These are phyloP conservation scores for Puccinia novopanici DNA, from an alignment of 1,284 basidiomycete genomes.

Conservation along the genomic window DNA sequence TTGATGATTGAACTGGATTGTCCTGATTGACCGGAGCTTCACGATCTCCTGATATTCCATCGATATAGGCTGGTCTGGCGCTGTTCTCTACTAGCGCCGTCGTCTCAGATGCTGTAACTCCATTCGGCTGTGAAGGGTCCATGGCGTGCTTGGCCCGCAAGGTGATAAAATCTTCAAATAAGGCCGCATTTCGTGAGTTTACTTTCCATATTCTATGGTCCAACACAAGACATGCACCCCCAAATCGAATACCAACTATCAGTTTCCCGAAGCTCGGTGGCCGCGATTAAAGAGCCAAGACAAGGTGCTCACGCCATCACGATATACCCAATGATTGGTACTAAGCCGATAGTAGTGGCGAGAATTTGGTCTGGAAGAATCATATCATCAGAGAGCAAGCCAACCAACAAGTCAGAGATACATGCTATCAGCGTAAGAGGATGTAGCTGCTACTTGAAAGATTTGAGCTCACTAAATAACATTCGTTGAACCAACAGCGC, in stretches of 20 bases:
- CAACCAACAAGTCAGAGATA: too few species aligned
- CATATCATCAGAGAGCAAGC: constrained; percentile 47
- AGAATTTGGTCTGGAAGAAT: constrained; percentile 56
- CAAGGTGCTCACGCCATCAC: constrained; percentile 53
- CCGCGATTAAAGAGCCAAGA: too few species aligned
- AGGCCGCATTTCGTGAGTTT: constrained; percentile 58
- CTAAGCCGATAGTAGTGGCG: constrained; percentile 56
- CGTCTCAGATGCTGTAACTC: constrained; percentile 25
- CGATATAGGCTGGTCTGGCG: constrained; percentile 26
- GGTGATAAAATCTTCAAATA: constrained; percentile 52
- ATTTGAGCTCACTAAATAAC: constrained; percentile 27
- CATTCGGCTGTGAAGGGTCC: not conserved
- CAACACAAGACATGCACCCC: not conserved
- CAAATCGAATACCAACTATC: not conserved
- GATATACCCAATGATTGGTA: constrained; percentile 58
- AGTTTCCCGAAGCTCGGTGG: not conserved
- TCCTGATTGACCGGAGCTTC: not conserved
- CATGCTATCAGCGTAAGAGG: not conserved
- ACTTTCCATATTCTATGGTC: constrained; percentile 55
- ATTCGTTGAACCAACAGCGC: constrained; percentile 30
- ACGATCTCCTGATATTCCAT: constrained; percentile 35
- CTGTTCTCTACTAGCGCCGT: constrained; percentile 38
- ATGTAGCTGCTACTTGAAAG: not conserved
- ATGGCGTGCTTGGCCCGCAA: constrained; percentile 5
- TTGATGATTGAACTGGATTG: constrained; percentile 1